Evolutionary conservation across 2,329 filamentous ascomycete species (phyloP), one percentile per base, ranked within the genome.

Genomic region (Knufia fluminis): DNA sequence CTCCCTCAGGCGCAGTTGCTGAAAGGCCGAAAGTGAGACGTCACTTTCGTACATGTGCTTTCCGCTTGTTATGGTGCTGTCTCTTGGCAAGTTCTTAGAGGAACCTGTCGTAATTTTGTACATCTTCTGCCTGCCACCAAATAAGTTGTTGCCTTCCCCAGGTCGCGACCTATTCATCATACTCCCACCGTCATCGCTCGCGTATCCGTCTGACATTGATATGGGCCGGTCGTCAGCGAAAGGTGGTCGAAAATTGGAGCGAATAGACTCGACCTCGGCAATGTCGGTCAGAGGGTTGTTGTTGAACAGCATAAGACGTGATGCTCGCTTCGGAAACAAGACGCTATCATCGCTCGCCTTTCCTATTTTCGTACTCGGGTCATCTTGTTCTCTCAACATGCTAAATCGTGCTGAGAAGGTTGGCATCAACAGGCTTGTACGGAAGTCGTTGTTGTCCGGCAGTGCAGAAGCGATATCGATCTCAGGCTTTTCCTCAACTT

Each of bases 261-360:
- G 78, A 52, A 94, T 78, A 0, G 91, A 95, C 51, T 87, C 84
- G 23, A 91, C 85, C 68, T 98, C 92, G 19, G 89, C 86, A 59
- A 97, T 97, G 63, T 97, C 90, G 16, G 80, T 74, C 2, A 96
- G 74, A 14, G 74, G 74, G 24, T 73, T 71, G 42, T 69, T 69
- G 55, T 82, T 78, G 61, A 86, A 86, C 51, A 94, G 81, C 63
- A 80, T 75, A 56, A 94, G 68, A 51, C 85, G 79, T 0, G 90
- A 95, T 55, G 85, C 83, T 48, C 88, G 79, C 61, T 87, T 90
- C 2, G 86, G 86, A 55, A 81, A 85, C 17, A 97, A 70, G 2
- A 97, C 90, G 58, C 90, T 96, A 66, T 96, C 91, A 63, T 97
- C 91, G 66, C 86, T 92, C 14, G 91, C 91, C 67, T 97, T 96